Evolutionary conservation across 352 stramenopile genomes (phyloP).

Genomic region (Pilasporangium apinafurcum): DNA sequence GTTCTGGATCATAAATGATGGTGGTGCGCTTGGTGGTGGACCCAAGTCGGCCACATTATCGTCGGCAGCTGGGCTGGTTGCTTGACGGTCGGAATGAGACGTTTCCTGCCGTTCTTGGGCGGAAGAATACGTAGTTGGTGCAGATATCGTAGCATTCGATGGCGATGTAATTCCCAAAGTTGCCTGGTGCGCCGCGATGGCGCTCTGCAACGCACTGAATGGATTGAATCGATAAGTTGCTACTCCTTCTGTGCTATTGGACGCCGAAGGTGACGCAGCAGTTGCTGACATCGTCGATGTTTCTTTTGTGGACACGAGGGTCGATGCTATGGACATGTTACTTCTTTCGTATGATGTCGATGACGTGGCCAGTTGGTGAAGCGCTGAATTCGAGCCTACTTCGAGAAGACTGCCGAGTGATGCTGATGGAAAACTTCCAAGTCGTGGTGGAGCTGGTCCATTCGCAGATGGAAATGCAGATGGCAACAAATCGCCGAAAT

Average conservation of each 20-base stretch:
- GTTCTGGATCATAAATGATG: slow-evolving; percentile 61
- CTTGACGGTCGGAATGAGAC: not conserved
- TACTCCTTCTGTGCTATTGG: slow-evolving; percentile 2
- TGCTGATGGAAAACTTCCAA: slow-evolving; percentile 13
- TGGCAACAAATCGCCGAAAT: slow-evolving; percentile 40
- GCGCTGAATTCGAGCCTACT: slow-evolving; percentile 14
- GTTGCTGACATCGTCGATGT: slow-evolving; percentile 5
- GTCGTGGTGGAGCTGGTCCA: slow-evolving; percentile 3
- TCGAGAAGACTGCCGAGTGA: not conserved
- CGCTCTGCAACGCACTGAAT: slow-evolving; percentile 51
- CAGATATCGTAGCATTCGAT: not conserved
- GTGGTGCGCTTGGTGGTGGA: slow-evolving; percentile 46
- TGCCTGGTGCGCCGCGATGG: slow-evolving; percentile 32
- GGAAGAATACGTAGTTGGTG: slow-evolving; percentile 3
- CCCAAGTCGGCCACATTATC: slow-evolving; percentile 27
- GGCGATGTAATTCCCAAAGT: not conserved
- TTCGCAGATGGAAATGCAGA: slow-evolving; percentile 28
- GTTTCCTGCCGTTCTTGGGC: slow-evolving; percentile 8
- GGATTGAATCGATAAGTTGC: slow-evolving; percentile 44
- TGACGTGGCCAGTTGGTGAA: slow-evolving; percentile 54
- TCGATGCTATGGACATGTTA: no score
- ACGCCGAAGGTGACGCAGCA: not conserved
- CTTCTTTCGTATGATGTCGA: slow-evolving; percentile 44
- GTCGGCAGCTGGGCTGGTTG: slow-evolving; percentile 2
- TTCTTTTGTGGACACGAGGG: slow-evolving; percentile 12